Conservation (phyloP, 2,329 filamentous ascomycete species). For the Botrytis porri region DNA sequence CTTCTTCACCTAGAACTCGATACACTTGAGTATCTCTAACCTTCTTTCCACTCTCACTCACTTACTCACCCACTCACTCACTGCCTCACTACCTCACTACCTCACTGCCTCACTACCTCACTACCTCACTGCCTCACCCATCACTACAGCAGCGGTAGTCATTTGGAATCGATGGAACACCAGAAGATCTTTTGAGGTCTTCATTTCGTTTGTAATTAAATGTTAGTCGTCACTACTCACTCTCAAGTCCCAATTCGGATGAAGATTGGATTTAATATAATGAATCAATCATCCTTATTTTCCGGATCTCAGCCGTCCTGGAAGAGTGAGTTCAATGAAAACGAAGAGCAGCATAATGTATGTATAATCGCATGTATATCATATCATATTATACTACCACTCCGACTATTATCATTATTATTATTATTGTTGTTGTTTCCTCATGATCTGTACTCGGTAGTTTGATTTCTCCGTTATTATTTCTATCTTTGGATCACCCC, state of each 20-base stretch:
- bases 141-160: background rate
- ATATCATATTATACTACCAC: background rate
- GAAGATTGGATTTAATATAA: conserved; percentile 3
- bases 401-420: fast-evolving
- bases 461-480: background rate
- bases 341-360: background rate
- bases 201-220: conserved; percentile 17
- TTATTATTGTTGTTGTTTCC: background rate
- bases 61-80: too few relatives aligned
- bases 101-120: too few relatives aligned
- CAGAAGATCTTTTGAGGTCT: background rate
- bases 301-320: background rate
- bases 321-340: background rate
- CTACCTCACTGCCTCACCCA: too few relatives aligned
- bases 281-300: conserved; percentile 3
- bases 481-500: conserved; percentile 16
- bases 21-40: background rate
- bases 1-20: background rate
- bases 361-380: background rate
- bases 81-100: too few relatives aligned
- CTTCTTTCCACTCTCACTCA: background rate
- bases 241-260: background rate
- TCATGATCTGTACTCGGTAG: background rate
- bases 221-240: background rate
- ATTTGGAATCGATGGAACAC: conserved; percentile 12